These are phyloP conservation scores for Penstemon eatonii DNA, from an alignment of 257 asterid genomes.

Conservation along the genomic window DNA sequence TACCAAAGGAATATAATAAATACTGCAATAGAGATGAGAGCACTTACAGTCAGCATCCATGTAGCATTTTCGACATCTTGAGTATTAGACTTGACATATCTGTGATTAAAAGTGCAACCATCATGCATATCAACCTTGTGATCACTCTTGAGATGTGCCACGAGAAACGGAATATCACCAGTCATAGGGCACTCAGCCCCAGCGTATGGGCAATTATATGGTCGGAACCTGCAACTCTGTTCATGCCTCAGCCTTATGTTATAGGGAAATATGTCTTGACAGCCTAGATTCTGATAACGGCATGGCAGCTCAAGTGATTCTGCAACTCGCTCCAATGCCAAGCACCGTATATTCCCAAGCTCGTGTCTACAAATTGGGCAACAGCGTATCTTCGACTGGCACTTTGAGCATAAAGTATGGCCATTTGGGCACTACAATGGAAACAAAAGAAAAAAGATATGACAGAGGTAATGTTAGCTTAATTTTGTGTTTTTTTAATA, in stretches of 20 bases:
- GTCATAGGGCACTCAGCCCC: slow-evolving; percentile 53
- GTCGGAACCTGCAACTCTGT: slow-evolving; percentile 48
- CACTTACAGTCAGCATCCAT: slow-evolving; percentile 61
- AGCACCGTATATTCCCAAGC: slow-evolving; percentile 61
- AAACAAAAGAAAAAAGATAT: background rate
- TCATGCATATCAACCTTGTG: slow-evolving; percentile 63
- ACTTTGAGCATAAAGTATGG: slow-evolving; percentile 57
- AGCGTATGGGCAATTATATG: slow-evolving; percentile 56
- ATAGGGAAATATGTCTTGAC: slow-evolving; percentile 54
- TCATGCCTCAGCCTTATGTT: slow-evolving; percentile 47
- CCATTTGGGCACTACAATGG: slow-evolving; percentile 56
- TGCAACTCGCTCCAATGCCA: slow-evolving; percentile 58
- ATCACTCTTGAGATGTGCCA: slow-evolving; percentile 55
- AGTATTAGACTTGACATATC: slow-evolving; percentile 56
- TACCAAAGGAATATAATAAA: too few relatives aligned
- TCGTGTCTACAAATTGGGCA: slow-evolving; percentile 60
- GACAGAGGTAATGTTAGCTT: slow-evolving; percentile 1
- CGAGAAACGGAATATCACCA: slow-evolving; percentile 48
- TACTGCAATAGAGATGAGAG: background rate
- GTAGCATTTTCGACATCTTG: slow-evolving; percentile 56
- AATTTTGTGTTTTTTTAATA: background rate
- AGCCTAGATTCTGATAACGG: slow-evolving; percentile 43
- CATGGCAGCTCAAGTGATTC: slow-evolving; percentile 59
- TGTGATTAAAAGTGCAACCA: slow-evolving; percentile 59
- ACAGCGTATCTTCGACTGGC: slow-evolving; percentile 43